A percentile compares a stretch with the other conserved stretches of the same genome.
Conservation (phyloP, 2,329 filamentous ascomycete genomes). For the Neonectria neomacrospora region DNA sequence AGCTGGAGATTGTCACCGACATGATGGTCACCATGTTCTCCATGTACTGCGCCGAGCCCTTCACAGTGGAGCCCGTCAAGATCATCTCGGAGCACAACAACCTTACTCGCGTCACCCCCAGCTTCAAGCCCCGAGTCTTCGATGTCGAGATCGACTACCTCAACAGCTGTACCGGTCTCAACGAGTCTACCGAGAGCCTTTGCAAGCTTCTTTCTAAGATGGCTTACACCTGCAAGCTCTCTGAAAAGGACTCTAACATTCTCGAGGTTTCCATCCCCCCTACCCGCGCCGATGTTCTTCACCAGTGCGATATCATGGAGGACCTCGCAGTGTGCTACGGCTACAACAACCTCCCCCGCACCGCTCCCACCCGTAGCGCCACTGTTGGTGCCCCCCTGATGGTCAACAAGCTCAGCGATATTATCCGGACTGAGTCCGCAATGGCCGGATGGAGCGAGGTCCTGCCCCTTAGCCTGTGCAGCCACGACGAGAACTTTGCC, state of each 20-base stretch:
- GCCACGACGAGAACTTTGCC: conserved; percentile 96
- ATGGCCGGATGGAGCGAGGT: conserved; percentile 98
- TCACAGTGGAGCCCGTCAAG: conserved; percentile 93
- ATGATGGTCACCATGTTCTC: conserved; percentile 99
- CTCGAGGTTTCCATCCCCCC: conserved; percentile 86
- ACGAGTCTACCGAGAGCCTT: conserved; percentile 78
- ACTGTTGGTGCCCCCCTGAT: conserved; percentile 87
- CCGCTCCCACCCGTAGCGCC: conserved; percentile 85
- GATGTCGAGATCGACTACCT: conserved; percentile 92
- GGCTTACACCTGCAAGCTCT: conserved; percentile 85
- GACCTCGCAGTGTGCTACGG: conserved; percentile 96
- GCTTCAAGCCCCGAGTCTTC: conserved; percentile 79
- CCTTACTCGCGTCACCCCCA: conserved; percentile 82
- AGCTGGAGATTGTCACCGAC: conserved; percentile 94
- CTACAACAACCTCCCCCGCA: conserved; percentile 93
- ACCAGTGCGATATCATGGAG: conserved; percentile 99
- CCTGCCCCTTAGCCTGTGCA: conserved; percentile 95
- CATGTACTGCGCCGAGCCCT: conserved; percentile 85
- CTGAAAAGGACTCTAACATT: conserved; percentile 73
- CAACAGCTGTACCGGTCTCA: conserved; percentile 89
- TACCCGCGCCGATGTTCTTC: conserved; percentile 92
- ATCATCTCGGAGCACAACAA: conserved; percentile 93
- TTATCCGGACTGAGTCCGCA: conserved; percentile 87
- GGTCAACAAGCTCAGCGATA: conserved; percentile 95
- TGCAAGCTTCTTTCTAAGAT: conserved; percentile 87